phyloP scores from a whole-genome alignment of 2,329 filamentous ascomycete species.

The Epichloe sp. region DNA sequence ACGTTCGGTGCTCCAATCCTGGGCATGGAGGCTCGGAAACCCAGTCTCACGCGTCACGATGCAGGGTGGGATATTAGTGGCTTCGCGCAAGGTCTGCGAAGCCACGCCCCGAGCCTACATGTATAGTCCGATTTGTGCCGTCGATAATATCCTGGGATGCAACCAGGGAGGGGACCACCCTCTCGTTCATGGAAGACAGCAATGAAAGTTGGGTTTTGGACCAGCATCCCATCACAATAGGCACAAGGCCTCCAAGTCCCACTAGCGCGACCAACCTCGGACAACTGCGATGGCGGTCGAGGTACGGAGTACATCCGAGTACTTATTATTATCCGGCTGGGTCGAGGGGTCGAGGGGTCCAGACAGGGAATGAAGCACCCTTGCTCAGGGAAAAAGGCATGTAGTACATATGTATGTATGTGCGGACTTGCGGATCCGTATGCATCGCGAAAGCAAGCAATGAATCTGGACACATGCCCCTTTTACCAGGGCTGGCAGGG shows the following conservation, averaged over 20 bases:
- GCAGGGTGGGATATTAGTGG: constrained; percentile 3
- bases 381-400: background rate
- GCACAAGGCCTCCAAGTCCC: background rate
- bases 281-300: background rate
- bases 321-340: background rate
- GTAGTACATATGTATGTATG: too few relatives aligned
- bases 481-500: too few relatives aligned
- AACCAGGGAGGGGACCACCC: constrained; percentile 1
- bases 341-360: background rate
- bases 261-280: background rate
- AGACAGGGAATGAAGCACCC: background rate
- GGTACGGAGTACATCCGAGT: background rate
- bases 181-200: background rate
- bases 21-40: background rate
- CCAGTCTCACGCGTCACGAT: constrained; percentile 3
- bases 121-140: constrained; percentile 7
- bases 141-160: constrained; percentile 8
- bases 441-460: background rate
- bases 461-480: background rate
- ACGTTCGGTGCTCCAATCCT: constrained; percentile 1
- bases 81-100: constrained; percentile 4
- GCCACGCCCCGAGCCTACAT: background rate
- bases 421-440: too few relatives aligned
- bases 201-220: background rate
- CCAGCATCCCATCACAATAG: background rate